phyloP scores from a whole-genome alignment of 345 rosid species.

The Gossypium anomalum region DNA sequence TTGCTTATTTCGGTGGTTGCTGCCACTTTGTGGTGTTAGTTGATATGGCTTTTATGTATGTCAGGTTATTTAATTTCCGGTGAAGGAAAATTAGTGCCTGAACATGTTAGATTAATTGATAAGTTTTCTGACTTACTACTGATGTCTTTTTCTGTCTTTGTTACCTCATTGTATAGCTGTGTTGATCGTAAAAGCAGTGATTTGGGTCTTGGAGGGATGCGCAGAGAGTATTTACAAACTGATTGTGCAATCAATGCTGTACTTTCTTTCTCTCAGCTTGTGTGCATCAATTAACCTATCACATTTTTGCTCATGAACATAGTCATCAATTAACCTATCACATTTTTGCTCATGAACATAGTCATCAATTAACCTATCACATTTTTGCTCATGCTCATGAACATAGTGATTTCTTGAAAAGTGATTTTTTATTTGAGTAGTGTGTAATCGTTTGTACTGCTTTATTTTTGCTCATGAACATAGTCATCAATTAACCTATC shows the following conservation, averaged over 20 bases:
- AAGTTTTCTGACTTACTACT: slow-evolving; percentile 6
- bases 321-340: not conserved
- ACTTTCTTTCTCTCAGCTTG: slow-evolving; percentile 22
- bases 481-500: too few species aligned
- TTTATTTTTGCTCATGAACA: not conserved
- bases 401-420: not conserved
- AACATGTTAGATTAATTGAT: not conserved
- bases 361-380: too few species aligned
- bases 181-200: slow-evolving; percentile 97
- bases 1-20: not conserved
- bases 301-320: not conserved
- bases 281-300: not conserved
- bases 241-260: slow-evolving; percentile 89
- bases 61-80: not conserved
- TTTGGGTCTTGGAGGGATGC: slow-evolving; percentile 77
- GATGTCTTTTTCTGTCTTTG: slow-evolving; percentile 5
- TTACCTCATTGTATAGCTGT: slow-evolving; percentile 41
- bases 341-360: not conserved
- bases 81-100: not conserved
- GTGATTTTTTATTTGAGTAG: not conserved
- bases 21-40: not conserved
- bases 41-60: slow-evolving; percentile 6
- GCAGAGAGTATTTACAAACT: slow-evolving; percentile 82
- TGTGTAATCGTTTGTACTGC: not conserved
- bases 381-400: too few species aligned